phyloP scores from a whole-genome alignment of 148 eudicot genomes.

The Pharnaceum exiguum region DNA sequence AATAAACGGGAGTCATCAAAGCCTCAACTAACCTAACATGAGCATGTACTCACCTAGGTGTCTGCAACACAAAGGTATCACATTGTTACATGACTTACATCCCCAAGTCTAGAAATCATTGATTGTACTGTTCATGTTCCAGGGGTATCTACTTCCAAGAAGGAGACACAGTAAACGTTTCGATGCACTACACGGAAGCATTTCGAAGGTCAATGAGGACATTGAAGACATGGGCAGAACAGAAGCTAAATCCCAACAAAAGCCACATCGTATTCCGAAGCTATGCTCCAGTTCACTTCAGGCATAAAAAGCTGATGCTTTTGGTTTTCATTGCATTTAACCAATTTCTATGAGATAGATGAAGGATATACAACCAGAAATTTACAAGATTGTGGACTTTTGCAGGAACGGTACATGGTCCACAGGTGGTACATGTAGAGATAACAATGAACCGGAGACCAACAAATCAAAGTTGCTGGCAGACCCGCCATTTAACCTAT shows the following conservation, averaged over 20 bases:
- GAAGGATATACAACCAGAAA: not conserved
- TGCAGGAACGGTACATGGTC: conserved; percentile 68
- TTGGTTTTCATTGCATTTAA: not conserved
- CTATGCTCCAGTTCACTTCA: conserved; percentile 72
- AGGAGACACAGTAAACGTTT: conserved; percentile 49
- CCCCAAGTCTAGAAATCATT: not conserved
- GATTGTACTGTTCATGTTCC: not conserved
- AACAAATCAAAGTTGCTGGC: conserved; percentile 31
- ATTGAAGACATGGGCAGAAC: conserved; percentile 48
- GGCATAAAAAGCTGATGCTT: conserved; percentile 19
- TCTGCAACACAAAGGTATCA: no score
- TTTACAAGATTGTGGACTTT: conserved; percentile 1
- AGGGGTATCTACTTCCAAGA: conserved; percentile 74
- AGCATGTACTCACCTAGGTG: no score
- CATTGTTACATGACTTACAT: not conserved
- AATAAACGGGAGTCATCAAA: no score
- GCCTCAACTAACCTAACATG: no score
- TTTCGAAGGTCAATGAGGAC: conserved; percentile 55
- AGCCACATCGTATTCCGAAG: conserved; percentile 58
- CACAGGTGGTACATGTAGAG: conserved; percentile 51
- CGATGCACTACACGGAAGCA: conserved; percentile 71
- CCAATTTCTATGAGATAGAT: not conserved
- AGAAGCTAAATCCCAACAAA: conserved; percentile 34
- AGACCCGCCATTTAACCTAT: conserved; percentile 37
- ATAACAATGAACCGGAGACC: conserved; percentile 43